Evolutionary conservation across 768 basidiomycete genomes (phyloP).

Genomic region (Lepiota subincarnata): DNA sequence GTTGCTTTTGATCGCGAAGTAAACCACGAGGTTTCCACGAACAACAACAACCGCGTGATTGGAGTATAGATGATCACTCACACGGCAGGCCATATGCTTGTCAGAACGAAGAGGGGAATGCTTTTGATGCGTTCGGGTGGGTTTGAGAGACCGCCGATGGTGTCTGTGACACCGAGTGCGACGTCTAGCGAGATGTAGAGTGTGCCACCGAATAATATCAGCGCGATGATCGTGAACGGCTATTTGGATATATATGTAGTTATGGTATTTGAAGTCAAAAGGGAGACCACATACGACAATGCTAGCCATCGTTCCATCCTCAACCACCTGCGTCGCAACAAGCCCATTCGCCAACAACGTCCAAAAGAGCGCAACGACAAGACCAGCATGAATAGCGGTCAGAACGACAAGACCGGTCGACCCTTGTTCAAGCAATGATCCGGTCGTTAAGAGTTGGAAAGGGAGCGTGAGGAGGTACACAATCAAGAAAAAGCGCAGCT

Average conservation of each 20-base stretch:
- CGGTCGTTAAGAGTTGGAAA: slow-evolving; percentile 79
- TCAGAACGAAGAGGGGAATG: slow-evolving; percentile 75
- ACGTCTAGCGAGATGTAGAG: slow-evolving; percentile 85
- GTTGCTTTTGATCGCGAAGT: slow-evolving; percentile 3
- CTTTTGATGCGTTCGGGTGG: slow-evolving; percentile 56
- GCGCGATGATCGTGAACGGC: slow-evolving; percentile 58
- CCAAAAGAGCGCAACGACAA: slow-evolving; percentile 80
- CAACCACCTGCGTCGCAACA: slow-evolving; percentile 85
- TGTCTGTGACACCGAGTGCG: slow-evolving; percentile 58
- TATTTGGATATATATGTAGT: too few relatives aligned
- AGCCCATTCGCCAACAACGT: slow-evolving; percentile 69
- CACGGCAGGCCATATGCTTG: slow-evolving; percentile 30
- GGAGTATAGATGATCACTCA: too few relatives aligned
- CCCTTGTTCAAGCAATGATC: slow-evolving; percentile 77
- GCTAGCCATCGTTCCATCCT: slow-evolving; percentile 79
- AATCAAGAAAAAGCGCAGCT: slow-evolving; percentile 62
- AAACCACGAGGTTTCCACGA: not conserved
- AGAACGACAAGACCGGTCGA: slow-evolving; percentile 63
- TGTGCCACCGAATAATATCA: slow-evolving; percentile 65
- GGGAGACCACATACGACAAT: slow-evolving; percentile 48
- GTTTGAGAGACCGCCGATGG: slow-evolving; percentile 52
- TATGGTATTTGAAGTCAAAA: not conserved
- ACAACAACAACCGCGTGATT: too few relatives aligned
- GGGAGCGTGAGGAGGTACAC: slow-evolving; percentile 70
- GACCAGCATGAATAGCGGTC: slow-evolving; percentile 74